Base-by-base conservation (phyloP, 805 yeast species). In the Metschnikowia gruessii region DNA sequence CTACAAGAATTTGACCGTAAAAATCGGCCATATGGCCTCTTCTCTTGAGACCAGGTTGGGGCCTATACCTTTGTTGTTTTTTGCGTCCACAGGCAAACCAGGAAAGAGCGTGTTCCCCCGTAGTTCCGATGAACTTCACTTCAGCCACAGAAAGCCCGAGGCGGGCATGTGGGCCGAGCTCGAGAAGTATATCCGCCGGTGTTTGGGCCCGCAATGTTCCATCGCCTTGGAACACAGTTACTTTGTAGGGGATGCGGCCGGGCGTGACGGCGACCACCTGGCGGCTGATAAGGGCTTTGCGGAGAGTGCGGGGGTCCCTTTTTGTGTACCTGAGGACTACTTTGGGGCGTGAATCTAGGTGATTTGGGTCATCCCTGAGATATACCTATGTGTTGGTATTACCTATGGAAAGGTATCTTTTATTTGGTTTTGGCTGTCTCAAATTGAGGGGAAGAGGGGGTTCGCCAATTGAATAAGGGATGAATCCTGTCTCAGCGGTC, bases 161-260 rank as follows among this genome's bases (percentile, higher is more conserved):
- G 61, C 57, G 1, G 97, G 96, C 0, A 86, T 91, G 95, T 86
- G 87, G 82, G 63, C 73, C 0, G 76, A 72, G 41, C 68, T 86
- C 29, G 49, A 56, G 6, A 55, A 62, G 13, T 82, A 77, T 54
- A 49, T 80, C 48, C 56, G 13, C 40, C 50, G 34, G 33, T 45
- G 43, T 16, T 50, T 22, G 42, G 56, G 59, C 2, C 51, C 53
- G 0, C 57, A 57, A 2, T 37, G 28, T 11, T 46, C 48, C 8
- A 54, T 82, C 2, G 82, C 81, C 55, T 41, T 60, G 40, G 65
- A 60, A 0, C 53, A 64, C 9, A 78, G 87, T 42, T 71, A 82
- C 44, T 94, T 68, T 62, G 91, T 90, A n/a, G 99, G 99, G 5
- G 99, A 92, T 68, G 98, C 98, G 0, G 98, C 97, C 6, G 99